A percentile compares a stretch with the other conserved stretches of the same genome.
These are phyloP conservation scores for Pseudopyricularia javanii DNA, from an alignment of 2,329 filamentous ascomycete species.

Conservation along the genomic window DNA sequence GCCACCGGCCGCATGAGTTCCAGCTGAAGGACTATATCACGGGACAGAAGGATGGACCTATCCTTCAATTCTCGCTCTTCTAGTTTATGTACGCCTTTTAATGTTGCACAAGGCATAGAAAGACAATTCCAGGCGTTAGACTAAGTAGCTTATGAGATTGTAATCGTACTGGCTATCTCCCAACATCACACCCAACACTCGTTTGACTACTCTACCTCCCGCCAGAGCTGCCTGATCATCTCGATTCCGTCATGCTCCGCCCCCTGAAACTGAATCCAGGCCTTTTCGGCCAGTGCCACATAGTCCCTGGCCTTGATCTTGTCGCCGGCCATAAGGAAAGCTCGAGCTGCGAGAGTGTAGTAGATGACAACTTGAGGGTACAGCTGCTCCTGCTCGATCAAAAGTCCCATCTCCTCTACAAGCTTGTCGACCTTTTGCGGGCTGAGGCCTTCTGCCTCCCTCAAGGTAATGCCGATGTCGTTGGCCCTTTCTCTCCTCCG, in stretches of 20 bases:
- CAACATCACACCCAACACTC: background rate
- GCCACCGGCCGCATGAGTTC: slow-evolving; percentile 48
- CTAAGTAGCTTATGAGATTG: too few relatives aligned
- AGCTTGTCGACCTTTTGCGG: slow-evolving; percentile 4
- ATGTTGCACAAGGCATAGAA: too few relatives aligned
- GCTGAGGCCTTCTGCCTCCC: slow-evolving; percentile 3
- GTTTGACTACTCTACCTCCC: background rate
- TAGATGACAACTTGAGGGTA: slow-evolving; percentile 14
- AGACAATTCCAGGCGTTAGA: too few relatives aligned
- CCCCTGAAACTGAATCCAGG: slow-evolving; percentile 6
- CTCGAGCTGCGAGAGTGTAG: slow-evolving; percentile 11
- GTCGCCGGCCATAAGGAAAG: slow-evolving; percentile 7
- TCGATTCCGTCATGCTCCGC: slow-evolving; percentile 8
- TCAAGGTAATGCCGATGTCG: slow-evolving; percentile 10
- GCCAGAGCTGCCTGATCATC: slow-evolving; percentile 6
- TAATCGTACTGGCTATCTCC: too few relatives aligned
- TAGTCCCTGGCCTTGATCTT: slow-evolving; percentile 4
- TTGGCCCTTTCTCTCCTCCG: slow-evolving; percentile 14
- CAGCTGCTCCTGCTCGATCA: slow-evolving; percentile 13
- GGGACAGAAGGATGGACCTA: slow-evolving; percentile 57
- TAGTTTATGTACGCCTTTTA: background rate
- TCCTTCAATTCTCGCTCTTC: slow-evolving; percentile 42
- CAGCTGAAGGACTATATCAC: slow-evolving; percentile 64
- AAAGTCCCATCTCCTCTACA: slow-evolving; percentile 8
- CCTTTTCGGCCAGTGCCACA: slow-evolving; percentile 6